Evolutionary conservation across 257 asterid genomes (phyloP), one percentile per base, ranked within the genome.

Genomic region (Datura wrightii): DNA sequence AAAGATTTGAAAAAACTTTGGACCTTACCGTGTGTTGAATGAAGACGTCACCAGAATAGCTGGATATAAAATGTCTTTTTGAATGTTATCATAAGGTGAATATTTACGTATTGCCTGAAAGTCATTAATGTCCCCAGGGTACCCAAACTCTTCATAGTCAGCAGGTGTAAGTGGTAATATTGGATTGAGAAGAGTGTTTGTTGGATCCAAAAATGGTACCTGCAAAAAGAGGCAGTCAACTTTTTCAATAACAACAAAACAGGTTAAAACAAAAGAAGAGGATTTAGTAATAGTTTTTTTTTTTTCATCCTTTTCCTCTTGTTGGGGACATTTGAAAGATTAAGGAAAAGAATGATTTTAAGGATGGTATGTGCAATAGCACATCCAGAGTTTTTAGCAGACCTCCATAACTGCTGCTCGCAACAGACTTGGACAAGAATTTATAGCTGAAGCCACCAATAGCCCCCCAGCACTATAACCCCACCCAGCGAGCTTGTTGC

Each of bases 401-500:
- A 95, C 99, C 99, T 95, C 94, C 86, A 97, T 76, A 91, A 97
- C 90, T 58, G 96, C 98, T 76, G 97, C 97, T 83, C 96, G 96
- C 86, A 97, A 93, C 88, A 97, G 86, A 87, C 90, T 89, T 71
- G 98, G 99, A 87, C 88, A 83, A 50, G 82, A 86, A 88, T 97
- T 94, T 59, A 97, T 92, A 24, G 98, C 99, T 52, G 97, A 94
- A 88, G 99, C 98, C 87, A 95, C 97, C 88, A 97, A 84, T 79
- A 93, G 88, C 67, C 99, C 98, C 83, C 99, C 98, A 79, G 98
- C 98, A 89, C 99, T 97, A 88, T 93, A 93, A 88, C 99, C 99
- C 98, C 98, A 92, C 81, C 97, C 99, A 85, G 97, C 98, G 84
- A 97, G 93, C 91, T 91, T 95, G 85, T 89, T 89, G 72, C 90